Base-by-base conservation (phyloP, 2,329 filamentous ascomycete genomes). In the Tympanopsis confertula region DNA sequence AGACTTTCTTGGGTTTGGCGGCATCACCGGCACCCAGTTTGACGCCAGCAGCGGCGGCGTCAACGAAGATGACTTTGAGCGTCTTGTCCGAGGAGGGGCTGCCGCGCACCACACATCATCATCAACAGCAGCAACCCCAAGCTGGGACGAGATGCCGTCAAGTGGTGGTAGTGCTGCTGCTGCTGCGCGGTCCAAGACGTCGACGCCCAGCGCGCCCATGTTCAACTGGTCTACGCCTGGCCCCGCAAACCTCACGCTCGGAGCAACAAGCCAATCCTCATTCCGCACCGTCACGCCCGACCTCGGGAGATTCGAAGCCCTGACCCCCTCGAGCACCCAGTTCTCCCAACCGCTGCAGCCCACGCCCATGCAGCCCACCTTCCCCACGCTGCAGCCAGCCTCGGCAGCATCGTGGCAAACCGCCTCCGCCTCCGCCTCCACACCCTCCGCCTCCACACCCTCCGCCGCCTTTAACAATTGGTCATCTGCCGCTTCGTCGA, bases 61-160 rank as follows among this genome's bases (percentile, higher is more conserved):
- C 3, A 68, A 65, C 3, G 70, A 82, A 36, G 74, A 82, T 41
- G 86, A 93, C 51, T 98, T 96, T 51, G 88, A 94, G 55, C 75
- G 75, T 2, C 74, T 98, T 2, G 88, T 98, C 37, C 86, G 93
- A 50, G 89, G 89, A 5, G 76, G 74, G 39, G 63, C 68, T 35
- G 59, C 57, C 15, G 45, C 49, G 12, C 49, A 47, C 35, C 47
- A 51, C 19, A 57, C 52, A 40, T 50, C 50, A 15, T 60, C 59
- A 26, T 53, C 64, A 1, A 56, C 65, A 49, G 65, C 70, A 44
- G 52, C 59, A 28, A 52, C 56, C 35, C 45, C 54, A 1, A 63
- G 67, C 39, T 78, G 73, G 73, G 71, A 75, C 38, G 53, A 61
- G 7, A 45, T 53, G 14, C 51, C 59, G 10, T 45, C 54, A 2